These are phyloP conservation scores for Austroboletus novae-zelandiae DNA, from an alignment of 1,284 basidiomycete species.

Conservation along the genomic window DNA sequence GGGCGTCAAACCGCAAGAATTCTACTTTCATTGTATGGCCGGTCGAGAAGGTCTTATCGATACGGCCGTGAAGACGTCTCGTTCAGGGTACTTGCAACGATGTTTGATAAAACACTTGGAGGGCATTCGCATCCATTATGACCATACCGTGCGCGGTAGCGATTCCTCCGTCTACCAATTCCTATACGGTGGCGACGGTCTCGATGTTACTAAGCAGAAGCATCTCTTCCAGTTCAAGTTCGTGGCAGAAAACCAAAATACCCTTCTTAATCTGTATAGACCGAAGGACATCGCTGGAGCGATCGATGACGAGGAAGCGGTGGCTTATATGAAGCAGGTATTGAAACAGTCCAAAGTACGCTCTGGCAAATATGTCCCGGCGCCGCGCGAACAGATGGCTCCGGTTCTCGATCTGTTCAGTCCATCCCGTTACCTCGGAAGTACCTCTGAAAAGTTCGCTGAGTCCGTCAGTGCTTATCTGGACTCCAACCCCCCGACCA, in stretches of 20 bases:
- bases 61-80: conserved; percentile 98
- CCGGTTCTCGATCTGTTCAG: conserved; percentile 79
- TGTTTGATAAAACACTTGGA: conserved; percentile 99
- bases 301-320: conserved; percentile 70
- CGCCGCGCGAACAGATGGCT: conserved; percentile 55
- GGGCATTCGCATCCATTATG: conserved; percentile 95
- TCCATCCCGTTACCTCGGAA: conserved; percentile 82
- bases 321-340: conserved; percentile 85
- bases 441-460: conserved; percentile 93
- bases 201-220: conserved; percentile 96
- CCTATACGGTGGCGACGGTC: conserved; percentile 93
- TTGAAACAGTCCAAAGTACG: conserved; percentile 66
- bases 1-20: conserved; percentile 97
- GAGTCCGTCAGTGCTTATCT: conserved; percentile 80
- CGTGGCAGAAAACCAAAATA: conserved; percentile 83
- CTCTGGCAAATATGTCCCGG: conserved; percentile 44
- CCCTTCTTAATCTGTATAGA: conserved; percentile 74
- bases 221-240: conserved; percentile 93
- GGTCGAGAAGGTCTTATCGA: conserved; percentile 99
- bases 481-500: conserved; percentile 64
- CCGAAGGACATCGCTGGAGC: conserved; percentile 60
- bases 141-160: conserved; percentile 95
- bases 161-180: conserved; percentile 96
- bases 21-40: conserved; percentile 99
- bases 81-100: conserved; percentile 97